A percentile compares a stretch with the other conserved stretches of the same genome.
phyloP scores from a whole-genome alignment of 2,329 filamentous ascomycete species.

The Aspergillus floridensis region DNA sequence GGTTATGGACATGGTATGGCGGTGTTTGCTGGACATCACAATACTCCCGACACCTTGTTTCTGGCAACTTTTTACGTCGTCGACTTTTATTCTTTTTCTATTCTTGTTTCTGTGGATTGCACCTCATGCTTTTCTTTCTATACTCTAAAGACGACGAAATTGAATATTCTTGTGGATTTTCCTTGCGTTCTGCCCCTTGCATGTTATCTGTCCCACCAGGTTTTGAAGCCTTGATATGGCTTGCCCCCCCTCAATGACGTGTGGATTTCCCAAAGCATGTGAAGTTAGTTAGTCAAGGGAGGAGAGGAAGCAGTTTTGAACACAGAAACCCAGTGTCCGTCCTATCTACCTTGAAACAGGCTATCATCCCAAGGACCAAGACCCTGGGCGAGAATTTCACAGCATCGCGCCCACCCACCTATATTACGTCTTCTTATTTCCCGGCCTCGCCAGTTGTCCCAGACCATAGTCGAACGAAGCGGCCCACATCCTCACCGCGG shows the following conservation, averaged over 20 bases:
- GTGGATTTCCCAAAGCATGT: background rate
- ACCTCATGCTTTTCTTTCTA: slow-evolving; percentile 20
- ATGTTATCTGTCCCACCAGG: background rate
- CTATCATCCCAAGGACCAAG: background rate
- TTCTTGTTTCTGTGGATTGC: slow-evolving; percentile 18
- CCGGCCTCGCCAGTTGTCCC: background rate
- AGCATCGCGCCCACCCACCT: background rate
- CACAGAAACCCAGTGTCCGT: background rate
- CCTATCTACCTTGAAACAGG: no score
- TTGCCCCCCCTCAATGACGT: background rate
- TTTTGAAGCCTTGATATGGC: background rate
- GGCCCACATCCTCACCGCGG: background rate
- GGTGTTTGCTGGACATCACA: slow-evolving; percentile 24
- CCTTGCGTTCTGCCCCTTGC: background rate
- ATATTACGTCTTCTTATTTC: background rate
- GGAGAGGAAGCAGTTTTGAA: background rate
- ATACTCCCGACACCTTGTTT: slow-evolving; percentile 17
- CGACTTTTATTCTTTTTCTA: slow-evolving; percentile 19
- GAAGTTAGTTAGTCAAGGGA: background rate
- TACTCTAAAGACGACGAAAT: slow-evolving; percentile 20
- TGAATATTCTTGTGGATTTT: slow-evolving; percentile 6
- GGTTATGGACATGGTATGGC: slow-evolving; percentile 25
- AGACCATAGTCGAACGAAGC: background rate
- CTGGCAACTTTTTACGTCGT: slow-evolving; percentile 14
- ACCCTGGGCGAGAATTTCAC: background rate